Base-by-base conservation (phyloP, 495 filamentous ascomycete species). In the Penicillium steckii region DNA sequence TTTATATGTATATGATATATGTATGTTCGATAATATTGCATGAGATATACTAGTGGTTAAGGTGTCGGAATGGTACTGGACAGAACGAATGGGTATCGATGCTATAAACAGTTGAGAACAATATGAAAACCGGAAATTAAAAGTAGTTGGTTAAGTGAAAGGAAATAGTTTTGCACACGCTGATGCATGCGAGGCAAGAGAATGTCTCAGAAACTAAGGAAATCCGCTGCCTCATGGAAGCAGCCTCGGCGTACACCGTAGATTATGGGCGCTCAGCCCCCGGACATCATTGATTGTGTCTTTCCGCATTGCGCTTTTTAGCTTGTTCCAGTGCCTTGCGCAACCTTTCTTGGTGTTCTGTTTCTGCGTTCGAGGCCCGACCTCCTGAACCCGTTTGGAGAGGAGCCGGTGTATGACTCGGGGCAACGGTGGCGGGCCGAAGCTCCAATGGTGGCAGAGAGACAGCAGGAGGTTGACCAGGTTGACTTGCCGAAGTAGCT, bases 231-330 rank as follows among this genome's bases (percentile, higher is more conserved):
- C 12, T 68, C 59, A 53, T 65, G 35, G 45, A 26, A 29, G 22
- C 26, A 12, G 19, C 10, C 44, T 26, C 21, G 17, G 9, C 7
- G 23, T 25, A 33, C 22, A 17, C 50, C 41, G 45, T 27, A 21
- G 17, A n/a, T n/a, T 13, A 32, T n/a, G n/a, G n/a, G n/a, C n/a
- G n/a, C n/a, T n/a, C n/a, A n/a, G n/a, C n/a, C n/a, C n/a, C n/a
- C n/a, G n/a, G n/a, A n/a, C n/a, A n/a, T 56, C 32, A 63, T 40
- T 48, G 45, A 26, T 55, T 55, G 42, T 56, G 53, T 47, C 67
- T 70, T 17, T 65, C 66, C 24, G 76, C 74, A 59, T 81, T 80
- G 46, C 77, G 68, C 57, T 67, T 74, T 60, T 80, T 79, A 4
- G 76, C 77, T 23, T 73, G 68, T 33, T 80, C 75, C 40, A 80